A percentile compares a stretch with the other conserved stretches of the same genome.
Evolutionary conservation across 495 filamentous ascomycete genomes (phyloP).

Genomic region (Rostrohypoxylon terebratum): DNA sequence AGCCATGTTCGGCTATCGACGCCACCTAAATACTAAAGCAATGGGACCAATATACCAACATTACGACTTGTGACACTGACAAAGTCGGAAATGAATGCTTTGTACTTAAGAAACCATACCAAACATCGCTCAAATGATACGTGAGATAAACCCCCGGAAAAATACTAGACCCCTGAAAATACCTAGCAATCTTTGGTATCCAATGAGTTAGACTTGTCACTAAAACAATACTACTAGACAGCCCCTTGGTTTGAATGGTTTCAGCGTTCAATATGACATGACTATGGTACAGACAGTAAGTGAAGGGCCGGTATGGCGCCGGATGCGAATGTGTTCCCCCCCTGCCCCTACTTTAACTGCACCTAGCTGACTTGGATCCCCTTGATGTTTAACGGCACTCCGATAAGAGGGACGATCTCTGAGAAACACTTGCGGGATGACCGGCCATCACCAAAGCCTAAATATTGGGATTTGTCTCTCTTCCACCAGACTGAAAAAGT

Average conservation of each 20-base stretch:
- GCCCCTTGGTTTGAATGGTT: conserved; percentile 45
- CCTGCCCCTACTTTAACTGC: conserved; percentile 40
- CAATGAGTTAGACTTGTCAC: not conserved
- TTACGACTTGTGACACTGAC: too few species aligned
- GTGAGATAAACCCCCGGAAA: too few species aligned
- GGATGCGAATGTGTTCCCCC: conserved; percentile 47
- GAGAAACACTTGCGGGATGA: conserved; percentile 33
- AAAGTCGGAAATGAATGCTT: too few species aligned
- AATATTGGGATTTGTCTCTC: conserved; percentile 25
- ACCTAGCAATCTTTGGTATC: not conserved
- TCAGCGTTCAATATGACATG: conserved; percentile 52
- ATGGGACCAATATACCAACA: too few species aligned
- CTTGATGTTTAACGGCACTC: conserved; percentile 3
- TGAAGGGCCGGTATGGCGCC: conserved; percentile 46
- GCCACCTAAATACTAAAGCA: too few species aligned
- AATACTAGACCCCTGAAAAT: too few species aligned
- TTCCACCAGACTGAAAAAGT: conserved; percentile 33
- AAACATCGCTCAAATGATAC: too few species aligned
- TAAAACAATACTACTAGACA: not conserved
- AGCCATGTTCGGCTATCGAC: too few species aligned
- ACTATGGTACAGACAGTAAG: conserved; percentile 53
- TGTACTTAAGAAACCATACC: too few species aligned
- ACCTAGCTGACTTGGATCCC: conserved; percentile 33
- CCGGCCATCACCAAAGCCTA: conserved; percentile 37
- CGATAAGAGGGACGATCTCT: conserved; percentile 29